Evolutionary conservation across 2,329 filamentous ascomycete genomes (phyloP).

Genomic region (Dothiorella sarmentorum): DNA sequence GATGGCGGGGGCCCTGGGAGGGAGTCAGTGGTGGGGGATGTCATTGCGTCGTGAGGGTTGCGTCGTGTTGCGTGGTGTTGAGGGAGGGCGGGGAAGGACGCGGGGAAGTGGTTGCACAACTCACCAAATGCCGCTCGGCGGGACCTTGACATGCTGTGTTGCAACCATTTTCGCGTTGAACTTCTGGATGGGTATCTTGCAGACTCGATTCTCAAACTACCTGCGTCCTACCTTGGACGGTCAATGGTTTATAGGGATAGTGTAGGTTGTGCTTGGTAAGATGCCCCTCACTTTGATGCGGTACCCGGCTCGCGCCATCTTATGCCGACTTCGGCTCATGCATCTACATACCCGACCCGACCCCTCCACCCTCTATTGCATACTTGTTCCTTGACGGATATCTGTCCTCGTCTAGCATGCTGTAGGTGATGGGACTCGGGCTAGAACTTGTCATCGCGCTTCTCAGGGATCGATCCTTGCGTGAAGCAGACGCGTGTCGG

Average conservation of each 20-base stretch:
- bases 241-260: background rate
- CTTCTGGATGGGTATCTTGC: too few relatives aligned
- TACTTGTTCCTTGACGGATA: too few relatives aligned
- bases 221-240: background rate
- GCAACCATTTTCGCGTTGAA: background rate
- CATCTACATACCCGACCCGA: background rate
- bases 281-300: background rate
- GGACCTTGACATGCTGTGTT: slow-evolving; percentile 6
- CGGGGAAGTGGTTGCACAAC: background rate
- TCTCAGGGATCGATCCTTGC: too few relatives aligned
- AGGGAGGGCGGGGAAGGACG: background rate
- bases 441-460: too few relatives aligned
- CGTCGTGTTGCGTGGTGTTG: background rate
- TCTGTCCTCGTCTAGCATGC: background rate
- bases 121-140: slow-evolving; percentile 18
- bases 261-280: background rate
- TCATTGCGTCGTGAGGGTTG: background rate
- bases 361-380: background rate
- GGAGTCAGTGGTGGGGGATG: background rate
- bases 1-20: slow-evolving; percentile 35
- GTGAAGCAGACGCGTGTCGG: background rate
- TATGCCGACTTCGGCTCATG: slow-evolving; percentile 7
- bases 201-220: background rate
- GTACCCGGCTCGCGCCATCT: background rate
- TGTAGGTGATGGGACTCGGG: background rate